Percentiles rank a stretch among this genome's conserved stretches.
phyloP scores from a whole-genome alignment of 108 stramenopile genomes.

The Skeletonema tropicum region DNA sequence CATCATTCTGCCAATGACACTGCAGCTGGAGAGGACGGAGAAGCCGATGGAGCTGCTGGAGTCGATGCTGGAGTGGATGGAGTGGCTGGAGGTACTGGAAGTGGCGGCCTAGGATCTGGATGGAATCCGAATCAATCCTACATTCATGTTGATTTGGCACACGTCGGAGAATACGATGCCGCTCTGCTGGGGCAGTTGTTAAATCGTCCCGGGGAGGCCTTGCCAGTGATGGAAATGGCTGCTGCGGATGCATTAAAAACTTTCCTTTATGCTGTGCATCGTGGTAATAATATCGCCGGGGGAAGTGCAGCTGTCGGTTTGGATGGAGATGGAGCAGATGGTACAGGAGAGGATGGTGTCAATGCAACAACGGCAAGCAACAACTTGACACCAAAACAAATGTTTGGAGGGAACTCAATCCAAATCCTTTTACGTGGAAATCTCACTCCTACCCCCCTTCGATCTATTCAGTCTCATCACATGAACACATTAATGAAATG shows the following conservation, averaged over 20 bases:
- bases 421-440: constrained; percentile 81
- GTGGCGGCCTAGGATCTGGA: constrained; percentile 3
- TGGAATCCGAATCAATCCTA: constrained; percentile 52
- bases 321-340: constrained; percentile 13
- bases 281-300: neutral
- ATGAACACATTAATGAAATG: constrained; percentile 92
- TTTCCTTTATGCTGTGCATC: constrained; percentile 56
- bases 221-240: constrained; percentile 78
- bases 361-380: neutral
- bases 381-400: constrained; percentile 34
- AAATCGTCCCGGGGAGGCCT: constrained; percentile 60
- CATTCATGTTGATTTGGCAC: constrained; percentile 76
- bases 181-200: constrained; percentile 75
- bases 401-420: constrained; percentile 53
- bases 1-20: constrained; percentile 33
- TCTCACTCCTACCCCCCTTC: constrained; percentile 78
- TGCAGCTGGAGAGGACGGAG: constrained; percentile 15
- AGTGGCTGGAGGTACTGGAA: constrained; percentile 8
- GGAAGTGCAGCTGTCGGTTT: constrained; percentile 18
- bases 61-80: constrained; percentile 16
- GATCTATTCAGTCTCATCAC: constrained; percentile 91
- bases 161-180: constrained; percentile 88
- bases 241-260: constrained; percentile 77
- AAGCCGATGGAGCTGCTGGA: constrained; percentile 10
- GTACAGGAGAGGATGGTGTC: constrained; percentile 20